These are phyloP conservation scores for Poa annua DNA, from an alignment of 176 grass and related monocot genomes.

Conservation along the genomic window DNA sequence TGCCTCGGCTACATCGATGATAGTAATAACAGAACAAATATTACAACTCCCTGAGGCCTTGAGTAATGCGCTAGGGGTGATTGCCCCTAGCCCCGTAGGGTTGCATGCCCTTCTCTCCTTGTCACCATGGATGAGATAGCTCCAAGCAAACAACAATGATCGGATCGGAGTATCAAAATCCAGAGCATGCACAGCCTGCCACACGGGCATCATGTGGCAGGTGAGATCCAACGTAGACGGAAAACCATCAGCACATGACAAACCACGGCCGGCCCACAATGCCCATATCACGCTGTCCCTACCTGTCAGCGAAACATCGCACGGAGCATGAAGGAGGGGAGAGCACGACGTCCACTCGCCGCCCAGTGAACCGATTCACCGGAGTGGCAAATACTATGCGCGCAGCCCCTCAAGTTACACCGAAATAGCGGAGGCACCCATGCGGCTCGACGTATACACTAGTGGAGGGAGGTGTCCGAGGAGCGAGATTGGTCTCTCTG, in stretches of 20 bases:
- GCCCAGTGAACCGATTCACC: not conserved
- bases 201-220: not conserved
- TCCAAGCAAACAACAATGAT: not conserved
- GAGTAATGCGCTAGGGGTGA: not conserved
- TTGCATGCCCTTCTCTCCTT: not conserved
- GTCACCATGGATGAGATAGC: not conserved
- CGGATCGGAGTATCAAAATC: not conserved
- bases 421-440: not conserved
- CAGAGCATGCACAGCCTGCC: not conserved
- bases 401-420: no score
- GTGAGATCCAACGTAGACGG: constrained; percentile 1
- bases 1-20: no score
- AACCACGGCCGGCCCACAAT: not conserved
- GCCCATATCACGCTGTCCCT: not conserved
- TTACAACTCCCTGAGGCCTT: no score
- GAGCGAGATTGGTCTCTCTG: not conserved
- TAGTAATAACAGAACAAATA: no score
- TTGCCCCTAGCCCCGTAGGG: not conserved
- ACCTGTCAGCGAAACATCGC: not conserved
- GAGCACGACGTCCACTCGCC: not conserved
- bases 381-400: not conserved
- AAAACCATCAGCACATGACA: not conserved
- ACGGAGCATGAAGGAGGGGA: not conserved
- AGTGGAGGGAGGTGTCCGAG: not conserved
- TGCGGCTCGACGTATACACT: no score